Base-by-base conservation (phyloP, 805 yeast species). In the Nematodospora valgi region DNA sequence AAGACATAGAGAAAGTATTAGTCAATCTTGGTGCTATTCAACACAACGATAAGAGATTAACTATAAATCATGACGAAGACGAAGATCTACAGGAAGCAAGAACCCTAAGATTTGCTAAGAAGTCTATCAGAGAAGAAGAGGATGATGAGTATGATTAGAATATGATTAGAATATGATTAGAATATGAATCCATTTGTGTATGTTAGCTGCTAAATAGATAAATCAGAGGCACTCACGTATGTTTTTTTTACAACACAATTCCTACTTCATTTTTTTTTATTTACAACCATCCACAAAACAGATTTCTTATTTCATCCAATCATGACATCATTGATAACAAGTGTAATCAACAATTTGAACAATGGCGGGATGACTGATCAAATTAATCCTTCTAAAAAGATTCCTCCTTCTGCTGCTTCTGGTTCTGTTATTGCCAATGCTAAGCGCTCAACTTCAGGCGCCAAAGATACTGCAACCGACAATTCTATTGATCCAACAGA, bases 1-100 rank as follows among this genome's bases (percentile, higher is more conserved):
- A 62, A 28, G 98, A 93, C 56, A 49, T 93, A 28, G 97, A 89
- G 58, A 66, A 65, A 32, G 72, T 86, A 11, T 59, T 91, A 49
- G 84, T 86, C 28, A 75, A 71, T 31, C 60, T 78, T 5, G 80
- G 77, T 2, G 86, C 89, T 0, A 77, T 89, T 2, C 68, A 72
- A 38, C 76, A 70, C 29, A 62, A 70, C 10, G 98, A 91, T 54
- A 71, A 72, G 34, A 68, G 98, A 42, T 63, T 91, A 35, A 46
- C 65, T 4, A 72, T 72, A 28, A 82, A 83, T 51, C 74, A 72
- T 42, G 83, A 77, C 34, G 60, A 58, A 12, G 80, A 70, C 13
- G 81, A 76, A 22, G 72, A 74, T 30, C 59, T 69, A 35, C 76
- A 72, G 42, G 82, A 80, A 37, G 59, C 67, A n/a, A 68, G 70